Evolutionary conservation across 768 basidiomycete species (phyloP).

Genomic region (Tremella fuciformis): DNA sequence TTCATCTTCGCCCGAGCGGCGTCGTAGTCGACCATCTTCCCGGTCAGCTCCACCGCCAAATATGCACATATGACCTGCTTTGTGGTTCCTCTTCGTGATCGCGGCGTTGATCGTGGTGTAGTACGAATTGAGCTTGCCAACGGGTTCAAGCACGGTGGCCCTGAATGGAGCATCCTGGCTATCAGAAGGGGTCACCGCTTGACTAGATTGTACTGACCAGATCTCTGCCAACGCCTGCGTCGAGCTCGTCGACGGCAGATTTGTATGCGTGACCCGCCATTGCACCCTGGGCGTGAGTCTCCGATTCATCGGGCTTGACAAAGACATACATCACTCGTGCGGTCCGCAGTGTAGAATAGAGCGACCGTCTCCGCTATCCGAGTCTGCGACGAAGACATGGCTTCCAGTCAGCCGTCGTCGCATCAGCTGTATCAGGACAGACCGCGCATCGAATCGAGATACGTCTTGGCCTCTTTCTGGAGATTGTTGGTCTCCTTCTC

Average conservation of each 20-base stretch:
- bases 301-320: neutral
- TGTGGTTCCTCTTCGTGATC: slow-evolving; percentile 91
- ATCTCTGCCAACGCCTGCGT: slow-evolving; percentile 75
- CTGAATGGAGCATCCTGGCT: slow-evolving; percentile 85
- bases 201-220: slow-evolving; percentile 62
- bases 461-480: slow-evolving; percentile 93
- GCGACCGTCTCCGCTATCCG: slow-evolving; percentile 91
- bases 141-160: slow-evolving; percentile 88
- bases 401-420: slow-evolving; percentile 53
- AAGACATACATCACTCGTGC: slow-evolving; percentile 56
- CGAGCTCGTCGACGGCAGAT: slow-evolving; percentile 88
- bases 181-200: neutral
- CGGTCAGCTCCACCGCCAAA: slow-evolving; percentile 1
- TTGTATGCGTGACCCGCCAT: slow-evolving; percentile 98
- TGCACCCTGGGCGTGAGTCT: slow-evolving; percentile 59
- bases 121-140: slow-evolving; percentile 95
- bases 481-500: slow-evolving; percentile 93
- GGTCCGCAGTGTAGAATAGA: slow-evolving; percentile 66
- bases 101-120: slow-evolving; percentile 91
- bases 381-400: slow-evolving; percentile 89
- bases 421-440: slow-evolving; percentile 37
- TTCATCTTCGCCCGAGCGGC: slow-evolving; percentile 83
- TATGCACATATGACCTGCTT: slow-evolving; percentile 58
- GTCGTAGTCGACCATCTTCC: slow-evolving; percentile 90
- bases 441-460: slow-evolving; percentile 93